Conservation (phyloP, 768 basidiomycete species). For the Phanerochaete carnosa region DNA sequence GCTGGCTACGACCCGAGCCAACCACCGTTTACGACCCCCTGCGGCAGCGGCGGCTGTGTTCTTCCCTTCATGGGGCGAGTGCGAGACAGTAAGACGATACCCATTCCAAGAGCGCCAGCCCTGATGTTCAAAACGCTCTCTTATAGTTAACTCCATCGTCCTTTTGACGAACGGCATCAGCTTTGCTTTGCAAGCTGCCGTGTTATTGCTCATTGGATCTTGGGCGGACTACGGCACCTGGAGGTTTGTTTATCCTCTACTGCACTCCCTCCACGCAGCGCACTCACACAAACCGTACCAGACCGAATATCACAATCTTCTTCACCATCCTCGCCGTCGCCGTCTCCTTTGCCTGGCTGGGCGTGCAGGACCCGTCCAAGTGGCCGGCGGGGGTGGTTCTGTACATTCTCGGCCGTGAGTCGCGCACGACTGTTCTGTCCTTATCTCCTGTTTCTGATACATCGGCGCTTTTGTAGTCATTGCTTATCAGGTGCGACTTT, state of each 20-base stretch:
- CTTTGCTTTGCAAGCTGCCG: slow-evolving; percentile 69
- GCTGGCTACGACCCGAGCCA: slow-evolving; percentile 71
- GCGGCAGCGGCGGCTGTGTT: slow-evolving; percentile 53
- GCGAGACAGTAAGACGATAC: slow-evolving; percentile 49
- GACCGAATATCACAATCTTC: slow-evolving; percentile 75
- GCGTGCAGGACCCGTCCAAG: slow-evolving; percentile 59
- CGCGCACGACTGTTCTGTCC: neutral
- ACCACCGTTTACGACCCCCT: slow-evolving; percentile 50
- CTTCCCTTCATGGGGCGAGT: slow-evolving; percentile 60
- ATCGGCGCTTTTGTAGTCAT: slow-evolving; percentile 44
- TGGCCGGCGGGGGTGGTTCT: slow-evolving; percentile 62
- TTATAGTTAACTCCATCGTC: slow-evolving; percentile 70
- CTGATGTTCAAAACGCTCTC: neutral
- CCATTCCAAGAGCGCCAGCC: neutral
- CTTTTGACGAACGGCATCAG: slow-evolving; percentile 77
- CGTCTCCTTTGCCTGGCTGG: slow-evolving; percentile 77
- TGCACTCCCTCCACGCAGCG: neutral
- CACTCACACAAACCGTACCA: slow-evolving; percentile 18
- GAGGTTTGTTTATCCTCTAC: slow-evolving; percentile 37
- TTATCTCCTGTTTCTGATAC: slow-evolving; percentile 4
- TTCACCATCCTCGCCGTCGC: slow-evolving; percentile 65
- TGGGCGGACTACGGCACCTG: slow-evolving; percentile 84
- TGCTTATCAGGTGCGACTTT: slow-evolving; percentile 56
- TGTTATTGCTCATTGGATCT: slow-evolving; percentile 65
- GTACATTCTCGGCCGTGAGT: slow-evolving; percentile 63